phyloP scores from a whole-genome alignment of 2,329 filamentous ascomycete genomes.

The Fusarium burgessii region DNA sequence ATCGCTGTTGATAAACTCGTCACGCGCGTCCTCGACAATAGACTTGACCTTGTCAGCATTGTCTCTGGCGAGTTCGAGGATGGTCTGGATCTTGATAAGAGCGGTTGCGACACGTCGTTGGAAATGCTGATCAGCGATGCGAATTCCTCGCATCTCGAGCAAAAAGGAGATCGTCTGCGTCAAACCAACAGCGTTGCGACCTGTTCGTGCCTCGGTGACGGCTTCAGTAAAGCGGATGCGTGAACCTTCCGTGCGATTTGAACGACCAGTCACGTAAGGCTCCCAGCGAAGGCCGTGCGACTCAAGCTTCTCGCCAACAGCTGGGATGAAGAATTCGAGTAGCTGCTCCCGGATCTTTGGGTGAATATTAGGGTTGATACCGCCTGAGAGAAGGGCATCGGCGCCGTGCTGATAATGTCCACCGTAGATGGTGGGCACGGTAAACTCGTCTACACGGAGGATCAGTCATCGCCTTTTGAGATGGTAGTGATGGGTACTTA shows the following conservation, averaged over 20 bases:
- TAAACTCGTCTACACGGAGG: neutral
- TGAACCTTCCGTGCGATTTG: slow-evolving; percentile 6
- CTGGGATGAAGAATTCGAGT: slow-evolving; percentile 13
- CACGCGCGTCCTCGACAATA: neutral
- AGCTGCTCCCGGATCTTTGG: slow-evolving; percentile 11
- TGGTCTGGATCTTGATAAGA: slow-evolving; percentile 15
- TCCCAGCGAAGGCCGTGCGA: neutral
- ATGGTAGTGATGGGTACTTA: accelerated
- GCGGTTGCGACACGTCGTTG: slow-evolving; percentile 16
- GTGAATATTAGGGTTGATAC: slow-evolving; percentile 23
- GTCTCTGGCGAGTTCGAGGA: slow-evolving; percentile 11
- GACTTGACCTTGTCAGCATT: slow-evolving; percentile 1
- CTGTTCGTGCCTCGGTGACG: slow-evolving; percentile 11
- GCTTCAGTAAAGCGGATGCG: slow-evolving; percentile 5
- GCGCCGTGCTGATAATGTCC: slow-evolving; percentile 9
- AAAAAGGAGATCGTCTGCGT: slow-evolving; percentile 17
- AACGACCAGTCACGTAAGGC: slow-evolving; percentile 10
- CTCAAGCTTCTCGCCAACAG: neutral
- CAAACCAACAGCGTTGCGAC: slow-evolving; percentile 1
- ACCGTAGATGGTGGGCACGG: slow-evolving; percentile 3
- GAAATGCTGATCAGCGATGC: slow-evolving; percentile 16
- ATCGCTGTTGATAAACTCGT: slow-evolving; percentile 17
- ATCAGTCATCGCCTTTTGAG: accelerated
- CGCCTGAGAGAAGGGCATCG: neutral
- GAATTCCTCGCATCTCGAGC: slow-evolving; percentile 13